Percentiles rank a stretch among this genome's conserved stretches.
Evolutionary conservation across 2,329 filamentous ascomycete genomes (phyloP).

Genomic region (Cordyceps fumosorosea): DNA sequence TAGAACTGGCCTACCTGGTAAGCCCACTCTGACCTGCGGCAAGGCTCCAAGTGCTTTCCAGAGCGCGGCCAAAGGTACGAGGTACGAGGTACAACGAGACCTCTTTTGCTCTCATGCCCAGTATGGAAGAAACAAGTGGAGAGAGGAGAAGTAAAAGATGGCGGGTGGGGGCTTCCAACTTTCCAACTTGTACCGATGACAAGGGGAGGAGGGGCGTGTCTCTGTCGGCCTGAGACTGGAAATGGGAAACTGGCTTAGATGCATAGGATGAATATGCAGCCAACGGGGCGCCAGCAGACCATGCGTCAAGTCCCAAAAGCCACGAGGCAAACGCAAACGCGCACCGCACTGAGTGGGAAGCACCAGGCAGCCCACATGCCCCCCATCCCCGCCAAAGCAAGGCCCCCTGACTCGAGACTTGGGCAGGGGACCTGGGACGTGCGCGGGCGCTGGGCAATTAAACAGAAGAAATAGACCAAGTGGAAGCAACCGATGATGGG

Average conservation of each 20-base stretch:
- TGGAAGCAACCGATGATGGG: neutral
- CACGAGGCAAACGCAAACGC: slow-evolving; percentile 8
- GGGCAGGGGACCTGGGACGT: neutral
- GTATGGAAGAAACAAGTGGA: neutral
- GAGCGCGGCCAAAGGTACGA: neutral
- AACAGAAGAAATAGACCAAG: neutral
- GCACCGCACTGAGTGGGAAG: neutral
- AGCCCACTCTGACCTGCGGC: neutral
- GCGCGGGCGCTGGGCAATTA: neutral
- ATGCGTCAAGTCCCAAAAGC: neutral
- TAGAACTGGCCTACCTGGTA: neutral
- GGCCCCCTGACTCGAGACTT: slow-evolving; percentile 2
- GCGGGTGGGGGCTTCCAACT: neutral
- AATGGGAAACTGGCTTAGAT: neutral
- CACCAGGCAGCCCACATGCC: neutral
- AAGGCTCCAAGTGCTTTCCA: neutral
- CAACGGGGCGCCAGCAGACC: slow-evolving; percentile 1
- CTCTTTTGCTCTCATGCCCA: neutral
- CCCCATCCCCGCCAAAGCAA: neutral
- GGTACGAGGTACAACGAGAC: neutral
- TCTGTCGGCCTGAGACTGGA: neutral
- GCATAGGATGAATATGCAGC: neutral
- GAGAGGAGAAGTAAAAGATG: neutral
- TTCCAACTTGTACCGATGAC: slow-evolving; percentile 8
- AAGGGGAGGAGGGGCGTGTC: neutral